A percentile compares a stretch with the other conserved stretches of the same genome.
These are phyloP conservation scores for Voacanga thouarsii DNA, from an alignment of 257 asterid species.

Conservation along the genomic window DNA sequence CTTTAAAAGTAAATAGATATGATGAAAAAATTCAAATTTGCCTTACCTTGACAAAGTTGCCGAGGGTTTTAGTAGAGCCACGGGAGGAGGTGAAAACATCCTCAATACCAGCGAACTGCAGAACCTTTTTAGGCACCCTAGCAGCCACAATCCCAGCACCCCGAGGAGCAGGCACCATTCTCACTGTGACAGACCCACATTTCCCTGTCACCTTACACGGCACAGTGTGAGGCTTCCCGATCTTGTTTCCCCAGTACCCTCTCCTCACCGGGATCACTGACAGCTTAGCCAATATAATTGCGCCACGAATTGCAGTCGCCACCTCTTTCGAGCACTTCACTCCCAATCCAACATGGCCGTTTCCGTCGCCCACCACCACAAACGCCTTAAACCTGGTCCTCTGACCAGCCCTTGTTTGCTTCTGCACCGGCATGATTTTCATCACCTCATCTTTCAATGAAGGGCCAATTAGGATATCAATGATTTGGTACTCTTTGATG, in stretches of 20 bases:
- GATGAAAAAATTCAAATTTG: no score
- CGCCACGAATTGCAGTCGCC: constrained; percentile 87
- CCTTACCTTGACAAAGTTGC: constrained; percentile 80
- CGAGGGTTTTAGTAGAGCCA: constrained; percentile 89
- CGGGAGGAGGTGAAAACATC: constrained; percentile 86
- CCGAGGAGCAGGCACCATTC: constrained; percentile 92
- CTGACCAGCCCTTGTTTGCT: constrained; percentile 94
- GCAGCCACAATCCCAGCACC: constrained; percentile 95
- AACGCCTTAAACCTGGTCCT: constrained; percentile 89
- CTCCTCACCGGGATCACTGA: constrained; percentile 83
- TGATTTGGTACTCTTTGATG: constrained; percentile 73
- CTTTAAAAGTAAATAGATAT: no score
- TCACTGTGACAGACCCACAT: constrained; percentile 83
- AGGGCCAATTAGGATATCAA: constrained; percentile 62
- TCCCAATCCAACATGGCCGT: constrained; percentile 85
- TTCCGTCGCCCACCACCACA: constrained; percentile 80
- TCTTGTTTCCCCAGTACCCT: constrained; percentile 92
- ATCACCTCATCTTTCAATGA: constrained; percentile 78
- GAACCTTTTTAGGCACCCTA: constrained; percentile 83
- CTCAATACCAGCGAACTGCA: constrained; percentile 88
- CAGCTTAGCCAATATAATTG: constrained; percentile 73
- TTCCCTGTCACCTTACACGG: constrained; percentile 94
- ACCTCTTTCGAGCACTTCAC: constrained; percentile 92
- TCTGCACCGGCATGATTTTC: constrained; percentile 97
- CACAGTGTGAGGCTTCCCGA: constrained; percentile 83